phyloP scores from a whole-genome alignment of 208 protist genomes.

The Leishmania gerbilli region DNA sequence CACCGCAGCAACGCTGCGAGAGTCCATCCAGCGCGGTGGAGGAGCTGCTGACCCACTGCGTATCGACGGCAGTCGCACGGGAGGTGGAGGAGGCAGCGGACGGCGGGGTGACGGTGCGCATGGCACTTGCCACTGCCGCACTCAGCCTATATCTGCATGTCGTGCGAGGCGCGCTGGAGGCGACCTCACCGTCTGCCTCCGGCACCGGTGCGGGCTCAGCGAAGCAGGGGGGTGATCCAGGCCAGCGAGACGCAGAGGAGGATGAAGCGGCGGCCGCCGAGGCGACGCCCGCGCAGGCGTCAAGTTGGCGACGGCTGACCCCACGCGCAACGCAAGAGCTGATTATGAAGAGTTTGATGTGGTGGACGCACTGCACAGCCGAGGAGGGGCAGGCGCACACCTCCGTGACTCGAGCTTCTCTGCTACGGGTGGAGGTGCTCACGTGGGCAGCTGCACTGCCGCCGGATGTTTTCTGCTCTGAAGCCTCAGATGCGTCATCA shows the following conservation, averaged over 20 bases:
- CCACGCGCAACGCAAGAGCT: not conserved
- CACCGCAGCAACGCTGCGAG: constrained; percentile 1
- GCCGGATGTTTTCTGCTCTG: not conserved
- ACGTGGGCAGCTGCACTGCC: constrained; percentile 10
- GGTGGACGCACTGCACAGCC: constrained; percentile 7
- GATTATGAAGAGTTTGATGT: constrained; percentile 9
- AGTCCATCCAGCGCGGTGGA: not conserved
- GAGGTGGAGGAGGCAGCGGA: constrained; percentile 33
- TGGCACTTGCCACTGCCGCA: constrained; percentile 23
- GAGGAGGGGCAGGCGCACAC: not conserved
- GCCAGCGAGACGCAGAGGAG: not conserved
- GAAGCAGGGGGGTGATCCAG: not conserved
- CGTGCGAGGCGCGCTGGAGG: constrained; percentile 13
- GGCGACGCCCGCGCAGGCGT: not conserved
- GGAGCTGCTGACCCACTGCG: constrained; percentile 30
- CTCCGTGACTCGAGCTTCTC: not conserved
- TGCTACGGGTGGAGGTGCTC: constrained; percentile 8
- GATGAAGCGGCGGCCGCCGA: not conserved
- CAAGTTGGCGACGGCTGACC: not conserved
- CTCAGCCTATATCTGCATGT: constrained; percentile 36
- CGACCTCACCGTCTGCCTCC: not conserved
- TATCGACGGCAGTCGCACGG: constrained; percentile 20
- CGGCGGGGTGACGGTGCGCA: constrained; percentile 13
- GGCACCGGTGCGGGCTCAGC: not conserved
- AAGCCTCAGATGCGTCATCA: not conserved